Conservation (phyloP, 1,284 basidiomycete genomes). For the Puccinia brachypodii region DNA sequence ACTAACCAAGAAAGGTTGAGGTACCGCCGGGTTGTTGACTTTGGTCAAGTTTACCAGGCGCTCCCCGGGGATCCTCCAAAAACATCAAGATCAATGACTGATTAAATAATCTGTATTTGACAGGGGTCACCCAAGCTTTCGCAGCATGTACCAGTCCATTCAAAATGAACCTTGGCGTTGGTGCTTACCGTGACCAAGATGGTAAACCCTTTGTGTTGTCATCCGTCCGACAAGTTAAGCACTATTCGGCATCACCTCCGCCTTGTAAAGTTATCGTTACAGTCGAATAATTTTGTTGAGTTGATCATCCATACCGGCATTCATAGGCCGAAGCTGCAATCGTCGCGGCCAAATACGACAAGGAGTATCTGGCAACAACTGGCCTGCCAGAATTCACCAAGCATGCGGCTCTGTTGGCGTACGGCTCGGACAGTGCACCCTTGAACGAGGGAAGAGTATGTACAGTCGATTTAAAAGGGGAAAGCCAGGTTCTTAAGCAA, state of each 20-base stretch:
- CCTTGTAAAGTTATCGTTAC: slow-evolving; percentile 55
- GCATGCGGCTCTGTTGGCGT: slow-evolving; percentile 76
- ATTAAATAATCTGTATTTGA: neutral
- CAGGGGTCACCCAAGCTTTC: no score
- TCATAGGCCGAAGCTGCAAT: slow-evolving; percentile 69
- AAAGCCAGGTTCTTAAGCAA: no score
- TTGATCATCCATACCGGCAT: slow-evolving; percentile 56
- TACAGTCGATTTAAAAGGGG: no score
- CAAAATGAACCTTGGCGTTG: slow-evolving; percentile 76
- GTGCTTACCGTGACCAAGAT: slow-evolving; percentile 59
- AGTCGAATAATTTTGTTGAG: slow-evolving; percentile 56
- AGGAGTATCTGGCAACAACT: slow-evolving; percentile 91
- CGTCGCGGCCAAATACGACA: no score
- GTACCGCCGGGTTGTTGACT: no score
- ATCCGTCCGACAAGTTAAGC: slow-evolving; percentile 58
- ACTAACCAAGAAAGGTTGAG: no score
- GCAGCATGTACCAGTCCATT: no score
- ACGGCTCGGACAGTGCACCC: slow-evolving; percentile 73
- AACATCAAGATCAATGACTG: no score
- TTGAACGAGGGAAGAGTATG: no score
- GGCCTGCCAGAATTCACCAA: slow-evolving; percentile 78
- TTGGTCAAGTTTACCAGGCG: no score
- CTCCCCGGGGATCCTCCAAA: no score
- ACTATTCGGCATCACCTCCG: no score
- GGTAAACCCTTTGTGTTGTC: slow-evolving; percentile 60